phyloP scores from a whole-genome alignment of 2,329 filamentous ascomycete genomes.

The Sarocladium strictum region DNA sequence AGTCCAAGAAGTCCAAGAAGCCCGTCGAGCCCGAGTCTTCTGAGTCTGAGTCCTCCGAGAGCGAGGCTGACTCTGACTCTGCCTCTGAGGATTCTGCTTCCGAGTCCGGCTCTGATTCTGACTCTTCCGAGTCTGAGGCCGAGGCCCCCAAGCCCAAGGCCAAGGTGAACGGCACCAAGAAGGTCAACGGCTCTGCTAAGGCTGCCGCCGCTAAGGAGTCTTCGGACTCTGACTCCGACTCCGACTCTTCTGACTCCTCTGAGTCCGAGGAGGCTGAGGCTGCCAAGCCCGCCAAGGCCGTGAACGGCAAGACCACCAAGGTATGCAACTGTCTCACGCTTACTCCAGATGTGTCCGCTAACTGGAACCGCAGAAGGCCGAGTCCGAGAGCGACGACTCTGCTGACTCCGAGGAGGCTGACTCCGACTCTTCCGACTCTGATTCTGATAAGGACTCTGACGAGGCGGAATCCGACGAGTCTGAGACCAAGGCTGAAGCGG shows the following conservation, averaged over 20 bases:
- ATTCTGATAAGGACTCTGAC: conserved; percentile 27
- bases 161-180: conserved; percentile 14
- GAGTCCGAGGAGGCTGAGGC: conserved; percentile 20
- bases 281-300: conserved; percentile 29
- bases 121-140: conserved; percentile 26
- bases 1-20: conserved; percentile 37
- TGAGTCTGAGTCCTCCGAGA: conserved; percentile 29
- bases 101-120: conserved; percentile 15
- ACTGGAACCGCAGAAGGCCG: conserved; percentile 22
- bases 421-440: conserved; percentile 17
- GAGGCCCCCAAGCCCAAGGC: conserved; percentile 8
- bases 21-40: conserved; percentile 33
- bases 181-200: conserved; percentile 15
- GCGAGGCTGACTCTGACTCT: conserved; percentile 26
- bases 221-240: conserved; percentile 26
- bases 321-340: conserved; percentile 16
- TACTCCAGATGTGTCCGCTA: conserved; percentile 7
- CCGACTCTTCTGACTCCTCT: conserved; percentile 28
- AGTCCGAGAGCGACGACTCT: conserved; percentile 29
- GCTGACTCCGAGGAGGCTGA: conserved; percentile 25
- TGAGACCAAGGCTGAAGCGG: conserved; percentile 25
- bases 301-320: conserved; percentile 21
- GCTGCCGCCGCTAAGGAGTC: conserved; percentile 12
- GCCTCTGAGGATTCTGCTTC: conserved; percentile 27
- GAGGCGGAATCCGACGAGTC: conserved; percentile 29